These are phyloP conservation scores for Wolfiporia cocos DNA, from an alignment of 1,284 basidiomycete genomes.

Conservation along the genomic window DNA sequence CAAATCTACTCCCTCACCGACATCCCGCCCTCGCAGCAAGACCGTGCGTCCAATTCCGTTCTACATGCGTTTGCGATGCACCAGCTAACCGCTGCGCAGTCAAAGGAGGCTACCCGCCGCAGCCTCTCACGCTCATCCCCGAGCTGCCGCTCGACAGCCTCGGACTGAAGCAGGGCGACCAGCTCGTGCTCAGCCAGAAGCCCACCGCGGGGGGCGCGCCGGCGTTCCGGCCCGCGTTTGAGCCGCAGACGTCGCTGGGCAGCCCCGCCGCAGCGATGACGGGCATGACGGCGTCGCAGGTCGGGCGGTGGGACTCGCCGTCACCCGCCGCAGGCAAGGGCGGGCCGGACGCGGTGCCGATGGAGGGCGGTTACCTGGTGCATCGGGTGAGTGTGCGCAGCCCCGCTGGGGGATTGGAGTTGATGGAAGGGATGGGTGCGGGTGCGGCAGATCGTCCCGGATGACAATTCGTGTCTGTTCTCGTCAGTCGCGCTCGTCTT, in stretches of 20 bases:
- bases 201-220: slow-evolving; percentile 17
- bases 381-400: slow-evolving; percentile 47
- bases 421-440: neutral
- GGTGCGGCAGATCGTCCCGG: slow-evolving; percentile 71
- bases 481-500: slow-evolving; percentile 81
- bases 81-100: slow-evolving; percentile 38
- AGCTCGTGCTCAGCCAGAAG: slow-evolving; percentile 70
- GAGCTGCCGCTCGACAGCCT: slow-evolving; percentile 70
- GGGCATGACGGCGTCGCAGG: slow-evolving; percentile 20
- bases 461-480: slow-evolving; percentile 93
- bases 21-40: slow-evolving; percentile 73
- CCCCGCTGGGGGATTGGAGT: neutral
- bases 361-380: slow-evolving; percentile 55
- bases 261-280: slow-evolving; percentile 18
- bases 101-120: slow-evolving; percentile 82
- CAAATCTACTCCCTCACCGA: slow-evolving; percentile 60
- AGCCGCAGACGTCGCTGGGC: slow-evolving; percentile 5
- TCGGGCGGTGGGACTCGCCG: slow-evolving; percentile 8
- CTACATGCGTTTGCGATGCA: neutral
- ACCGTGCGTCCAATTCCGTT: slow-evolving; percentile 43
- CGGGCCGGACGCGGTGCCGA: slow-evolving; percentile 14
- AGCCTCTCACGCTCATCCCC: slow-evolving; percentile 61
- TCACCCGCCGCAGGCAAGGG: slow-evolving; percentile 10
- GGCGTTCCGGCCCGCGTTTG: slow-evolving; percentile 7
- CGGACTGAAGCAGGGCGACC: slow-evolving; percentile 73